Conservation (phyloP, 2,329 filamentous ascomycete species). For the Paracoccidioides brasiliensis region DNA sequence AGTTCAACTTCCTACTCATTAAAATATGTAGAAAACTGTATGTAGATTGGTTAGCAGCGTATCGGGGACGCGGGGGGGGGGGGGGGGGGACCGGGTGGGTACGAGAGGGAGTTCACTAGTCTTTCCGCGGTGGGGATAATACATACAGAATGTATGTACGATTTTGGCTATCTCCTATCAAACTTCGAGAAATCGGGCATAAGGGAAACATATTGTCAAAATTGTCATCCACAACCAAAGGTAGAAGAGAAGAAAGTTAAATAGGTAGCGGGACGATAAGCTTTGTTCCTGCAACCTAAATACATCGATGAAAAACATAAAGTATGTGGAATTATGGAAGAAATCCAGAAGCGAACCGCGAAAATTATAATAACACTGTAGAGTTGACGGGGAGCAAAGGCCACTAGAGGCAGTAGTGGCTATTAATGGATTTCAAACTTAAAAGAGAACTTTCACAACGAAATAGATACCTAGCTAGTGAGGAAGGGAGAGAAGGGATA, state of each 20-base stretch:
- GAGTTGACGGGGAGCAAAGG: not conserved
- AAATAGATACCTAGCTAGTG: not conserved
- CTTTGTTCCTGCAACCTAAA: not conserved
- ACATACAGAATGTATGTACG: not conserved
- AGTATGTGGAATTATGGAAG: not conserved
- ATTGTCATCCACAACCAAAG: not conserved
- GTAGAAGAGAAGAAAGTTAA: not conserved
- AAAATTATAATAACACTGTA: not conserved
- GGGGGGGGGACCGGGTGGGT: too few species aligned
- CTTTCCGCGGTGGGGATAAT: not conserved
- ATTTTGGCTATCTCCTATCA: not conserved
- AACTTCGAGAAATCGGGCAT: not conserved
- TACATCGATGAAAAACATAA: conserved; percentile 1
- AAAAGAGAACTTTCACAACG: not conserved
- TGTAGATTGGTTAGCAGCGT: too few species aligned
- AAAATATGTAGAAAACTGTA: too few species aligned
- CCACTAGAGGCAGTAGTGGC: not conserved
- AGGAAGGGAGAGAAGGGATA: not conserved
- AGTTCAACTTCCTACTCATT: too few species aligned
- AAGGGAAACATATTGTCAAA: not conserved
- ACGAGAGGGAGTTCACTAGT: not conserved
- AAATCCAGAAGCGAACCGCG: not conserved
- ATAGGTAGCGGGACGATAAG: not conserved
- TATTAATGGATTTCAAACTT: not conserved
- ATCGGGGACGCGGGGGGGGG: too few species aligned